Evolutionary conservation across 2,329 filamentous ascomycete species (phyloP), one percentile per base, ranked within the genome.

Genomic region (Xylariaceae sp.): DNA sequence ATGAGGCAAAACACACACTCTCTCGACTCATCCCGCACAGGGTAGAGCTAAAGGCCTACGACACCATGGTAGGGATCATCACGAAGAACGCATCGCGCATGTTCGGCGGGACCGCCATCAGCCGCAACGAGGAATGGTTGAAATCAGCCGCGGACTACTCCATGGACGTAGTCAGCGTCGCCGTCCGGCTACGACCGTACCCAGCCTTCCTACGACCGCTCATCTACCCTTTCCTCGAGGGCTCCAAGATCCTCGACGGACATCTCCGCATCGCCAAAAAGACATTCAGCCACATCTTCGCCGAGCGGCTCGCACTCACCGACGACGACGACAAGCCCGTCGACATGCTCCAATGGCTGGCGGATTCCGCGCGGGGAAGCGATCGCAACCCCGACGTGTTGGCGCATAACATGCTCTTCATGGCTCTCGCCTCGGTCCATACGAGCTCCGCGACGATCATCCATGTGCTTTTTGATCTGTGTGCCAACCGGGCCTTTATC

Each of bases 321-420:
- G 53, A 58, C n/a, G 32, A 6, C n/a, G 53, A 59, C 11, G 53
- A 60, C n/a, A 60, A 59, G 51, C 58, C 58, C 8, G 35, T 57
- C 39, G 58, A 60, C 53, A 59, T 60, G 58, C 53, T 60, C 6
- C 58, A 60, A 29, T 60, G 58, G 58, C 46, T 60, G 6, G 58
- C 58, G 1, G 58, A 60, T 27, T 60, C 58, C n/a, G 56, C 58
- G 3, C 53, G 56, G 6, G 58, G 58, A 11, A 59, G 26, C 51
- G 58, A 60, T 49, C 53, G 58, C 4, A 49, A 60, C 46, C 58
- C 58, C 1, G 58, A 60, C 26, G 58, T 60, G 1, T 35, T 60
- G 5, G 58, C 58, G 32, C 58, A 60, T 54, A 60, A 60, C 43
- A 60, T 60, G 58, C 47, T 60, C 4, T 60, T 60, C 51, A 60